These are phyloP conservation scores for Kockovaella imperatae DNA, from an alignment of 768 basidiomycete genomes.

Conservation along the genomic window DNA sequence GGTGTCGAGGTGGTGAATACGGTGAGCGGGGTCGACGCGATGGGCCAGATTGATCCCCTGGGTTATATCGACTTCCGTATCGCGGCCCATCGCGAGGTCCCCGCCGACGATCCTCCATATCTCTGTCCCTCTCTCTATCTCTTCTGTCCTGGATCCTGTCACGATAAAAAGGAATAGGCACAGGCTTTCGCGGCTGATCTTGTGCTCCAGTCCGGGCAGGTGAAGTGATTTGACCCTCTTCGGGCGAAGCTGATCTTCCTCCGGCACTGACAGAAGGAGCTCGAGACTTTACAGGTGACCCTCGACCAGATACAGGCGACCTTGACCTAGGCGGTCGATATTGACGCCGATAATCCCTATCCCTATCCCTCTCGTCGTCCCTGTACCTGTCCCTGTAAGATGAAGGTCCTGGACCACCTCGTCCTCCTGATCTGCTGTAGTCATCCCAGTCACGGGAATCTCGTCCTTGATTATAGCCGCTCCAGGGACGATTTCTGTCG, in stretches of 20 bases:
- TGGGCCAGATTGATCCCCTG: background rate
- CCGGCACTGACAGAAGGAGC: background rate
- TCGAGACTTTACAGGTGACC: background rate
- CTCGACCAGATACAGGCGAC: background rate
- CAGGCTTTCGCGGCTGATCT: background rate
- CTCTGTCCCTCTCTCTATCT: background rate
- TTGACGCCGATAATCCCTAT: constrained; percentile 1
- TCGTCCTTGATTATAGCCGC: too few species aligned
- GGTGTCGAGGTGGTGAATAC: constrained; percentile 10
- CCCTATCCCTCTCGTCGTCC: constrained; percentile 5
- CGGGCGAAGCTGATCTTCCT: constrained; percentile 6
- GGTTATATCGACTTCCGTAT: background rate
- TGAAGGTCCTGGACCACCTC: too few species aligned
- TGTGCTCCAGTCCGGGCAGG: background rate
- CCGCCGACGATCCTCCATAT: background rate
- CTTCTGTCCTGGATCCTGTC: background rate
- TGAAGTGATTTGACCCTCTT: constrained; percentile 15
- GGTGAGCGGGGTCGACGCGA: constrained; percentile 10
- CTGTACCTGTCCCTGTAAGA: too few species aligned
- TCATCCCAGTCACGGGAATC: background rate
- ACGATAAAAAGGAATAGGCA: background rate
- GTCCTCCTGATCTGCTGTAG: background rate
- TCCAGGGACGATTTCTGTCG: background rate
- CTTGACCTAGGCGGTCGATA: background rate
- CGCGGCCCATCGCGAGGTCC: background rate